Base-by-base conservation (phyloP, 805 yeast genomes). In the Helenozyma baotianmanensis region DNA sequence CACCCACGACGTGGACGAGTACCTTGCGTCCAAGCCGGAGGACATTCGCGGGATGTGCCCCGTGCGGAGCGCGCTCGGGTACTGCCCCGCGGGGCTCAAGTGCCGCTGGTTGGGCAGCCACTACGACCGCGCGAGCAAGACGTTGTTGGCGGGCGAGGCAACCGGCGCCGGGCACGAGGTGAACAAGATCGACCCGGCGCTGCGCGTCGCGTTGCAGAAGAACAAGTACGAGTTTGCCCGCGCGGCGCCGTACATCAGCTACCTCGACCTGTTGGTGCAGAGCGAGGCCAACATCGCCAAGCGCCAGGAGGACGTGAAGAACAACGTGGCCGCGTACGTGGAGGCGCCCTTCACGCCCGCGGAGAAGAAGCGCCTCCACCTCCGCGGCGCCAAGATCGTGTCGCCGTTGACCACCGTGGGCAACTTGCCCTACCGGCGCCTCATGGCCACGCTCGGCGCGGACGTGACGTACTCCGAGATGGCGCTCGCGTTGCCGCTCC, bases 321-420 rank as follows among this genome's bases (percentile, higher is more conserved):
- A 61, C 25, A 61, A 62, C 33, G 61, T 60, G 24, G 62, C 72
- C 12, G 61, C 66, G n/a, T 90, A 78, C 51, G 64, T 76, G 33
- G 97, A 90, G 53, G 73, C 95, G 1, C 81, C 88, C 13, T 77
- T 82, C 59, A 77, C 76, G 48, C 70, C 86, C 0, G 64, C 72
- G n/a, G 97, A 92, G 57, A 92, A 92, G 75, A 84, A 82, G 56
- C 70, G 62, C 36, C 53, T 92, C 29, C 66, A 88, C 51, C 70
- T 84, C 32, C 63, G 66, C 22, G 67, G 76, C 28, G 90, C 90
- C 44, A 88, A 88, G 59, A 87, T 92, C 39, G 80, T 92, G 6
- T 86, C 97, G 2, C 99, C 99, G 2, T 71, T 92, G 42, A 94
- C 99, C 21, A 92, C 99, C 0, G 98, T 92, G 5, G 99, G 99